Evolutionary conservation across 805 yeast genomes (phyloP).

Genomic region (Wickerhamiella kurtzmanii): DNA sequence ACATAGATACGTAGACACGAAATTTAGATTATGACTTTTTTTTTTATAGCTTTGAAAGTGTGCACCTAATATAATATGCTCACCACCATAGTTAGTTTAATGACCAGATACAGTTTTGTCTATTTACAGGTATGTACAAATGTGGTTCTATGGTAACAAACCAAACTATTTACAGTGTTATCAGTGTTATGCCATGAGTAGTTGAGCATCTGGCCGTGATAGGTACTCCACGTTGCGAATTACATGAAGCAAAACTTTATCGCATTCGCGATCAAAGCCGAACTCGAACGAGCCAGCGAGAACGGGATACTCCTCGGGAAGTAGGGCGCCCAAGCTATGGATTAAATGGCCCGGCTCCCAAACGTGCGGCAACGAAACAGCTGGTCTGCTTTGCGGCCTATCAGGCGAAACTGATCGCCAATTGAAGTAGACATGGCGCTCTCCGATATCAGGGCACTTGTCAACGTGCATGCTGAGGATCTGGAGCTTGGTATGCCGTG

Average conservation of each 20-base stretch:
- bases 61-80: no score
- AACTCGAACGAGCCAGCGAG: conserved; percentile 28
- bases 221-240: conserved; percentile 26
- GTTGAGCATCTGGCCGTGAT: conserved; percentile 19
- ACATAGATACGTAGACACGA: background rate
- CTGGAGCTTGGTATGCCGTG: conserved; percentile 19
- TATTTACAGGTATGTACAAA: no score
- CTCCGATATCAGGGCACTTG: conserved; percentile 7
- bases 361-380: conserved; percentile 1
- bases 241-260: conserved; percentile 19
- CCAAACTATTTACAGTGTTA: no score
- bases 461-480: conserved; percentile 15
- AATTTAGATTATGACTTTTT: no score
- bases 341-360: conserved; percentile 18
- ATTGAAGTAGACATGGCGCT: conserved; percentile 13
- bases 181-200: conserved; percentile 6
- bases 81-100: no score
- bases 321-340: conserved; percentile 17
- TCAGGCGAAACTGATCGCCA: conserved; percentile 18
- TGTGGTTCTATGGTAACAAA: background rate
- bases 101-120: no score
- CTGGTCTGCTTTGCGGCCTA: background rate
- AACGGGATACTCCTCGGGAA: conserved; percentile 26
- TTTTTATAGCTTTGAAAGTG: no score
- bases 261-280: conserved; percentile 20